A percentile compares a stretch with the other conserved stretches of the same genome.
phyloP scores from a whole-genome alignment of 1,284 basidiomycete genomes.

The Exobasidium cylindrosporum region DNA sequence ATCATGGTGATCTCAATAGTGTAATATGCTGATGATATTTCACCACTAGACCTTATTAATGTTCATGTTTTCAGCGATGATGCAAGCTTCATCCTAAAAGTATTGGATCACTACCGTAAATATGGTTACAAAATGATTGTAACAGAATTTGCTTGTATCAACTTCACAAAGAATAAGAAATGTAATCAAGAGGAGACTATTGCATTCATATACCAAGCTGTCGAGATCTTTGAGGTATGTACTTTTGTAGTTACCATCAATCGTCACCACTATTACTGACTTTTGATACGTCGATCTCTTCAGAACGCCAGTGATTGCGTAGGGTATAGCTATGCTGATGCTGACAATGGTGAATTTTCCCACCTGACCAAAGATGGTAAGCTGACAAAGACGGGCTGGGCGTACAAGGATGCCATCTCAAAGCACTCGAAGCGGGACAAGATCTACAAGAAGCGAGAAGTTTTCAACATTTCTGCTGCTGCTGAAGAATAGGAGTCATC shows the following conservation, averaged over 20 bases:
- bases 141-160: slow-evolving; percentile 1
- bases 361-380: background rate
- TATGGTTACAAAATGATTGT: background rate
- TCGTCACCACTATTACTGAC: background rate
- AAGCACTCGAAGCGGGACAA: background rate
- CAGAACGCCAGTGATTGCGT: background rate
- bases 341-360: background rate
- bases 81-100: background rate
- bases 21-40: too few species aligned
- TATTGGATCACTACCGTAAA: background rate
- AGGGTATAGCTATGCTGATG: background rate
- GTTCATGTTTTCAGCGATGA: background rate
- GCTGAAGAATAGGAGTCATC: too few species aligned
- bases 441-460: too few species aligned
- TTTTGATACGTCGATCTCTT: background rate
- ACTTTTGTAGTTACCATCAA: too few species aligned
- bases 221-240: background rate
- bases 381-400: background rate
- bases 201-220: background rate
- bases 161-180: background rate
- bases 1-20: too few species aligned
- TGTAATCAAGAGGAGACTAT: background rate
- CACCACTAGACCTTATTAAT: background rate
- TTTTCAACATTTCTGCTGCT: too few species aligned
- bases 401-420: background rate